phyloP scores from a whole-genome alignment of 179 eudicot genomes.

The Actinidia polygama region DNA sequence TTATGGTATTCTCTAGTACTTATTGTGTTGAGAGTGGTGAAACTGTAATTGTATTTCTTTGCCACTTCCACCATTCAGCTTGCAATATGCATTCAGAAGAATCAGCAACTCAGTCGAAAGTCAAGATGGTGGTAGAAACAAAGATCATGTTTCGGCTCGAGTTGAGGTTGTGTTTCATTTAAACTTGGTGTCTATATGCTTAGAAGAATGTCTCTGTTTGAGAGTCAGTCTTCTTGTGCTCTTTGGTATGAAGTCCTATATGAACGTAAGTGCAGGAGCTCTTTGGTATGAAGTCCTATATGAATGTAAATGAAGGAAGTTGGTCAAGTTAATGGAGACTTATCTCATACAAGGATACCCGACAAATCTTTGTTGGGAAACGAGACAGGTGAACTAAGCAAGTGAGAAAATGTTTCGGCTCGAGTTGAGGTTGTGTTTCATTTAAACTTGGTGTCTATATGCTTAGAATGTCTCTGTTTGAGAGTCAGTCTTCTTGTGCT shows the following conservation, averaged over 20 bases:
- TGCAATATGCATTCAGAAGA: conserved; percentile 85
- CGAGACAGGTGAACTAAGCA: conserved; percentile 69
- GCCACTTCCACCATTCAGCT: conserved; percentile 50
- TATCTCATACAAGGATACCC: conserved; percentile 9
- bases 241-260: conserved; percentile 3
- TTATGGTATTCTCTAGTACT: neutral
- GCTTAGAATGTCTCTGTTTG: conserved; percentile 14
- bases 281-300: neutral
- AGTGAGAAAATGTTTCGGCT: conserved; percentile 44
- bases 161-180: conserved; percentile 37
- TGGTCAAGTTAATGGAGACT: conserved; percentile 4
- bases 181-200: conserved; percentile 14
- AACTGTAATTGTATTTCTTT: neutral
- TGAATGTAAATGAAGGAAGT: conserved; percentile 48
- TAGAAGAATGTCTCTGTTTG: conserved; percentile 11
- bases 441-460: conserved; percentile 14
- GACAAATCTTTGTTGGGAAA: conserved; percentile 29
- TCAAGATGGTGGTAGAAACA: conserved; percentile 45
- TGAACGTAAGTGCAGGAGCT: conserved; percentile 46
- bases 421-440: conserved; percentile 38
- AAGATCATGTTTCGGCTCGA: conserved; percentile 37
- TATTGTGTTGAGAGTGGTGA: no score
- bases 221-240: neutral
- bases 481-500: neutral
- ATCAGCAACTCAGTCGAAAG: conserved; percentile 54